A percentile compares a stretch with the other conserved stretches of the same genome.
Evolutionary conservation across 2,329 filamentous ascomycete genomes (phyloP).

Genomic region (Neonectria sp.): DNA sequence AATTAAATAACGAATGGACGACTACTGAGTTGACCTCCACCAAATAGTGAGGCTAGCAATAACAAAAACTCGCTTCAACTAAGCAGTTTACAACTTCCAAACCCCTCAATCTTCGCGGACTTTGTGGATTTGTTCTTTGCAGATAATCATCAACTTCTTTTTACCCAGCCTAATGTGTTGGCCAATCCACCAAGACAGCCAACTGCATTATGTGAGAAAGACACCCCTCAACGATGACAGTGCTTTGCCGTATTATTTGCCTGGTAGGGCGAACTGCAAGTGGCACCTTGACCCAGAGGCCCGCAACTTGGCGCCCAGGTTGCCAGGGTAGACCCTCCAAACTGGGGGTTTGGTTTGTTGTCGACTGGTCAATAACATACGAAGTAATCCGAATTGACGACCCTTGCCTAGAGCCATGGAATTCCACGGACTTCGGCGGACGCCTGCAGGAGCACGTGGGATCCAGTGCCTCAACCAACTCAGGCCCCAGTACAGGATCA

Average conservation of each 20-base stretch:
- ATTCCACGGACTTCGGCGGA: background rate
- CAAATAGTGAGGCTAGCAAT: no score
- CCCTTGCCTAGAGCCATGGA: background rate
- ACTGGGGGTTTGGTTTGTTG: background rate
- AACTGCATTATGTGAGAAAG: background rate
- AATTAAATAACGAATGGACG: no score
- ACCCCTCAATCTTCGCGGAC: background rate
- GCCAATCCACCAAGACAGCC: background rate
- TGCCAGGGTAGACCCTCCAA: background rate
- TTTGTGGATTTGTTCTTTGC: background rate
- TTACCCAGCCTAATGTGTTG: background rate
- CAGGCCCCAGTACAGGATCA: background rate
- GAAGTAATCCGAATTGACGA: background rate
- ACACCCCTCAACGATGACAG: background rate
- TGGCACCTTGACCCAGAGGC: background rate
- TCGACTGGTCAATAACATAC: background rate
- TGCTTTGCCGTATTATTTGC: background rate
- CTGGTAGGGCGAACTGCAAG: background rate
- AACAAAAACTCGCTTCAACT: background rate
- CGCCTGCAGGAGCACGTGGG: slow-evolving; percentile 1
- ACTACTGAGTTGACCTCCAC: no score
- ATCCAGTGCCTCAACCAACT: background rate
- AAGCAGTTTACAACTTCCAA: background rate
- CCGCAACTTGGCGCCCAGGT: background rate
- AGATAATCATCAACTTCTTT: no score